Evolutionary conservation across 2,329 filamentous ascomycete species (phyloP), one percentile per base, ranked within the genome.

Genomic region (Diaporthe eres): DNA sequence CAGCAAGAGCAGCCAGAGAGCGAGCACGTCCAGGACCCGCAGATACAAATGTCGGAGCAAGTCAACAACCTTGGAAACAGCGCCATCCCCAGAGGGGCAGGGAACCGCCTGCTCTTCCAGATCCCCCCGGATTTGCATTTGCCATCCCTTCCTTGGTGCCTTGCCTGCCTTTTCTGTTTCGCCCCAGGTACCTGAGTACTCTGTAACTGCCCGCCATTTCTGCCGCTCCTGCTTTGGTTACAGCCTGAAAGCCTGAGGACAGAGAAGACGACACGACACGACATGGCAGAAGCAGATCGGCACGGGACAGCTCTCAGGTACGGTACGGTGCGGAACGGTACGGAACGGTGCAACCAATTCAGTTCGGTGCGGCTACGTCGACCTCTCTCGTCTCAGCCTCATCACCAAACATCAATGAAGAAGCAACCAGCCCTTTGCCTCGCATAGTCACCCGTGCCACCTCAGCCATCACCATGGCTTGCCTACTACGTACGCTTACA

Each of bases 61-160:
- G 65, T 70, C 65, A 70, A 70, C 49, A 55, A 55, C n/a, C 65
- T 55, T 55, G 65, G 65, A 70, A 22, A 70, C 34, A 70, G 65
- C 49, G 13, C 65, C 65, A 70, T 67, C 44, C 65, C 65, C 47
- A 53, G 49, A 55, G 22, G 65, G 65, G 65, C 65, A 70, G 65
- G 65, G 49, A 39, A n/a, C 34, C 55, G 31, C 49, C 65, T 70
- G 65, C 34, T 55, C 17, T 25, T 6, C 31, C n/a, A 70, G 47
- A 70, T 28, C 49, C 65, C 42, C 65, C 65, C 47, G 65, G 47
- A 55, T 70, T 70, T 70, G 49, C 65, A 55, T 31, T 31, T 55
- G 49, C 65, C 65, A 70, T 70, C n/a, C 49, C 65, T 39, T 42
- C 34, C 31, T 55, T 42, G 49, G 49, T 55, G 49, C 47, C 34